Percentiles rank a stretch among this genome's conserved stretches.
phyloP scores from a whole-genome alignment of 2,329 filamentous ascomycete genomes.

The Fusarium virguliforme region DNA sequence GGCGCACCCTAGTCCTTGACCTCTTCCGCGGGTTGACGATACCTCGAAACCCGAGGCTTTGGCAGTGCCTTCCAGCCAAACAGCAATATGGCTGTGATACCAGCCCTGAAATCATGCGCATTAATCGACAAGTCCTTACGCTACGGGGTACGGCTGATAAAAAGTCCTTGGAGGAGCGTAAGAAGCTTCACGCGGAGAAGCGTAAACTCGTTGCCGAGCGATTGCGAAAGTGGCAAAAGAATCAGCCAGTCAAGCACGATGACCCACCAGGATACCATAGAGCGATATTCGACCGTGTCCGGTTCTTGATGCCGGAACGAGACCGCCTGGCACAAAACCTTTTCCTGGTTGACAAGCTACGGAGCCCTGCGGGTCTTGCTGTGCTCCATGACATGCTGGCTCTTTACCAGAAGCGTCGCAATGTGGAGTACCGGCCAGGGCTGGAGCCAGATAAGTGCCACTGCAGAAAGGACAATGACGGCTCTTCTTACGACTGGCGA shows the following conservation, averaged over 20 bases:
- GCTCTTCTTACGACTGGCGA: background rate
- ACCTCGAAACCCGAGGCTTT: background rate
- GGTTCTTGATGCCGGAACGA: background rate
- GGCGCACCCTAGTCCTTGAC: background rate
- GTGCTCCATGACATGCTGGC: background rate
- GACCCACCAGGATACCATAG: background rate
- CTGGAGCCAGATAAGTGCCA: background rate
- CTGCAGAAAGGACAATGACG: background rate
- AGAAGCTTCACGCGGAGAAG: slow-evolving; percentile 2
- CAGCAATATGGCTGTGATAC: background rate
- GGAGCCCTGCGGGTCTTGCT: background rate
- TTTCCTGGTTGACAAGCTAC: background rate
- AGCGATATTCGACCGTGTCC: background rate
- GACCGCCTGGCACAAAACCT: background rate
- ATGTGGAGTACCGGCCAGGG: background rate
- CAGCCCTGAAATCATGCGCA: background rate
- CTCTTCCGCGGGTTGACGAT: background rate
- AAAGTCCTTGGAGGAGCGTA: background rate
- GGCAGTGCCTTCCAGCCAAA: background rate
- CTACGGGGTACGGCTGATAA: background rate
- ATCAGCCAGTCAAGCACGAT: background rate
- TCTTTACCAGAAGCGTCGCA: slow-evolving; percentile 1
- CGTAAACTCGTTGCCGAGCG: background rate
- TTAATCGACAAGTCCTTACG: background rate
- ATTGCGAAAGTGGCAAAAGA: background rate